Conservation (phyloP, 1,139 yeast species). For the Kodamaea arcana region DNA sequence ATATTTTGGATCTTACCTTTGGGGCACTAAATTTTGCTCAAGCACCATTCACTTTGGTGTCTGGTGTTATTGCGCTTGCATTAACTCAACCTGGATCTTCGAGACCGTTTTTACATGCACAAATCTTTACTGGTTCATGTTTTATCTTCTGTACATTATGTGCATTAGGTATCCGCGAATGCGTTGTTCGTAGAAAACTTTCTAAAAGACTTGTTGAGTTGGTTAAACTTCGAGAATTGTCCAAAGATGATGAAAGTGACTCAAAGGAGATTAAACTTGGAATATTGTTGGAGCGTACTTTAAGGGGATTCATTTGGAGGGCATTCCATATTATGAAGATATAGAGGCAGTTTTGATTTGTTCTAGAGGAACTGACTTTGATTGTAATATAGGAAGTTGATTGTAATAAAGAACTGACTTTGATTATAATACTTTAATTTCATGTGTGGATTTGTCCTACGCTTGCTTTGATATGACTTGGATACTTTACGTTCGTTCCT, state of each 20-base stretch:
- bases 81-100: neutral
- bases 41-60: slow-evolving; percentile 1
- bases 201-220: slow-evolving; percentile 1
- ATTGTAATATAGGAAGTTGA: too few species aligned
- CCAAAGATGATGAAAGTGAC: neutral
- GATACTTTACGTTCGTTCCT: too few species aligned
- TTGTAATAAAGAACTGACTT: too few species aligned
- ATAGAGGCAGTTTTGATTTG: too few species aligned
- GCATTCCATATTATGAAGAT: neutral
- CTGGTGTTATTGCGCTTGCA: slow-evolving; percentile 3
- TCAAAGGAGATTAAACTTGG: neutral
- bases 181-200: slow-evolving; percentile 2
- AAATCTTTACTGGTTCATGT: slow-evolving; percentile 2
- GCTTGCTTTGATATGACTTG: too few species aligned
- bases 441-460: too few species aligned
- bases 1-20: slow-evolving; percentile 57
- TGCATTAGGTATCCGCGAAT: neutral
- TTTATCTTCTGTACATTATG: neutral
- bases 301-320: slow-evolving; percentile 2
- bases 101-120: slow-evolving; percentile 4
- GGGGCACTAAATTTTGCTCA: slow-evolving; percentile 45
- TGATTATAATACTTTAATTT: too few species aligned
- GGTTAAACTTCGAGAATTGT: neutral
- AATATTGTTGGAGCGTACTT: neutral
- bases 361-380: too few species aligned